Base-by-base conservation (phyloP, 2,329 filamentous ascomycete species). In the Calonectria henricotiae region DNA sequence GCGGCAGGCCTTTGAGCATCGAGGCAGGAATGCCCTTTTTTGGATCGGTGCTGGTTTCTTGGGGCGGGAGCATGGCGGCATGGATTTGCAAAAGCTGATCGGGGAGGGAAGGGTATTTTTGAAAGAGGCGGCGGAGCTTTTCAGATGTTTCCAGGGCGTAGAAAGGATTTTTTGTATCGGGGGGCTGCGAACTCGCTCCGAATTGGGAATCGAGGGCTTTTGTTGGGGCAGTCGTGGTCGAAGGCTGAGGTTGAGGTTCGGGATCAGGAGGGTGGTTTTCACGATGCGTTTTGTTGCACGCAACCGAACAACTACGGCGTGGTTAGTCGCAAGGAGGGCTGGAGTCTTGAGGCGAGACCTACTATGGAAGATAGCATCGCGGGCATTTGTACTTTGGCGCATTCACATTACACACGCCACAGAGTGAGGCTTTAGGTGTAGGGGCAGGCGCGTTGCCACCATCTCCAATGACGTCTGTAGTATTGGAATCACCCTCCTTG, bases 371-470 rank as follows among this genome's bases (percentile, higher is more conserved):
- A 58, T 84, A 80, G 78, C 90, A 92, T 32, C 85, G 85, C n/a
- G 88, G 84, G 72, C 90, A 92, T 75, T 90, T 92, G 80, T 92
- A 92, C 79, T 90, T 91, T 35, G 84, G 84, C 23, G 85, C 82
- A 5, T 84, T 84, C 39, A 79, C 76, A 32, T 86, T 78, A 78
- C 90, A 92, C 37, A 90, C 82, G 5, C 85, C 85, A 74, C 90
- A 92, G 2, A 79, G 71, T 20, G 75, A 74, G 47, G 74, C 60
- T 12, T 72, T 70, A 27, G 69, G 62, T 39, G 68, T 51, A 37
- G 61, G 43, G 30, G 64, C 51, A 30, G 60, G 46, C 27, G 67
- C 62, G 43, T 55, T 25, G 46, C 67, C 54, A 37, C 46, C 61
- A 35, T 58, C 62, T 27, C 62, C 46, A 30, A 51, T 58, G 39